phyloP scores from a whole-genome alignment of 192 early-diverging fungal species.

The Entophlyctis helioformis region DNA sequence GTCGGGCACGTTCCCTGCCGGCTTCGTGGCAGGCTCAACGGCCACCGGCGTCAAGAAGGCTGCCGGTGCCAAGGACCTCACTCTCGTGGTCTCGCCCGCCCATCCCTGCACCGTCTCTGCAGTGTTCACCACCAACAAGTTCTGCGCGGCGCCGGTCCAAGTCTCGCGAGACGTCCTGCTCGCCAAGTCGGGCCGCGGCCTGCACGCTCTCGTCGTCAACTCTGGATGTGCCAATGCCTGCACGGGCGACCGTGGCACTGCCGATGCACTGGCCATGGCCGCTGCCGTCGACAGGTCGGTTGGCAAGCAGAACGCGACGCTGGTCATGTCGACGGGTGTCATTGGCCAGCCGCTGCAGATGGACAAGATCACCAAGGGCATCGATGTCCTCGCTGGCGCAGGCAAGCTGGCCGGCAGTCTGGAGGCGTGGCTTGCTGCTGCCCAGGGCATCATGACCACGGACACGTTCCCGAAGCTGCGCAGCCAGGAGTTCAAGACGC shows the following conservation, averaged over 20 bases:
- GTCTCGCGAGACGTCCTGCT: conserved; percentile 55
- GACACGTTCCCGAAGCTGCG: conserved; percentile 92
- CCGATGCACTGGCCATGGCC: conserved; percentile 63
- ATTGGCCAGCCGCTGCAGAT: conserved; percentile 86
- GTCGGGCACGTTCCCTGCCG: conserved; percentile 69
- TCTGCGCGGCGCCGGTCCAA: conserved; percentile 81
- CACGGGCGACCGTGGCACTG: conserved; percentile 72
- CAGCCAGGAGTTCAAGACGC: conserved; percentile 11
- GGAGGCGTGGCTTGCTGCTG: conserved; percentile 66
- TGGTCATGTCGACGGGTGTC: conserved; percentile 96
- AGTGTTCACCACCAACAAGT: conserved; percentile 88
- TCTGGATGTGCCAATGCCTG: conserved; percentile 95
- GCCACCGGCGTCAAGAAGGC: conserved; percentile 76
- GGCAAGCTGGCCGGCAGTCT: conserved; percentile 36
- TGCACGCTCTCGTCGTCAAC: conserved; percentile 59
- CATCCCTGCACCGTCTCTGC: conserved; percentile 64
- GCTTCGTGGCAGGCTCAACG: conserved; percentile 69
- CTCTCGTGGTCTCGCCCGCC: conserved; percentile 53
- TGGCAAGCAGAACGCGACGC: conserved; percentile 19
- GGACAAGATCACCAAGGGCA: conserved; percentile 66
- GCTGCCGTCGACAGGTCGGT: conserved; percentile 41
- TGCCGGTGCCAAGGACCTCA: conserved; percentile 59
- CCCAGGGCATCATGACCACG: conserved; percentile 91
- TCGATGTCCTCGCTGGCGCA: conserved; percentile 23
- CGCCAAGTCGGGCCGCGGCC: conserved; percentile 25